Percentiles rank a stretch among this genome's conserved stretches.
Conservation (phyloP, 2,329 filamentous ascomycete genomes). For the Teratosphaeria nubilosa region DNA sequence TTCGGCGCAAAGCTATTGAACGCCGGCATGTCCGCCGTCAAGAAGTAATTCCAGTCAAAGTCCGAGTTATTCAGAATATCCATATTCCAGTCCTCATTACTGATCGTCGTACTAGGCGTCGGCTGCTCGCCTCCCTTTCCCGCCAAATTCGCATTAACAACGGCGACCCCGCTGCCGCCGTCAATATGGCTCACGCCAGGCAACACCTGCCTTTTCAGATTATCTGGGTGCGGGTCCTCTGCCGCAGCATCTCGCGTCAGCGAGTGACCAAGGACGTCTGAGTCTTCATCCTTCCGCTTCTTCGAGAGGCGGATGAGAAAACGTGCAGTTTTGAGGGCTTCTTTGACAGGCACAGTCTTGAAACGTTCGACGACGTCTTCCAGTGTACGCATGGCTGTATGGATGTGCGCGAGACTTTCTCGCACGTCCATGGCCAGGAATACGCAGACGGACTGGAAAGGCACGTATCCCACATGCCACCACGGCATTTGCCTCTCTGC, state of each 20-base stretch:
- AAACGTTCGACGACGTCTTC: constrained; percentile 23
- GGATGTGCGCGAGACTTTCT: constrained; percentile 38
- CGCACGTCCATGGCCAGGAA: constrained; percentile 46
- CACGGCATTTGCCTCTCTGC: constrained; percentile 39
- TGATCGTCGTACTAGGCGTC: constrained; percentile 14
- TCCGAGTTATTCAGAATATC: constrained; percentile 22
- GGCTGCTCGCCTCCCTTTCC: not conserved
- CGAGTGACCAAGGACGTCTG: constrained; percentile 23
- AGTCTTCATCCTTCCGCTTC: constrained; percentile 38
- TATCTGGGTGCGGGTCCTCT: constrained; percentile 11
- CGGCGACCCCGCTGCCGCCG: not conserved
- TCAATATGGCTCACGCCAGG: not conserved
- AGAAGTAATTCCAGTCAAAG: constrained; percentile 25
- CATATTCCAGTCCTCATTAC: constrained; percentile 24
- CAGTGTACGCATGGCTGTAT: constrained; percentile 38
- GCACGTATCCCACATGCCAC: constrained; percentile 52
- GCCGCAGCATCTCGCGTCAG: constrained; percentile 12
- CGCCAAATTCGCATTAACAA: not conserved
- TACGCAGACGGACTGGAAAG: constrained; percentile 49
- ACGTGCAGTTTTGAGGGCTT: constrained; percentile 46
- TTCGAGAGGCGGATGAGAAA: constrained; percentile 45
- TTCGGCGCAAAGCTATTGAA: constrained; percentile 24
- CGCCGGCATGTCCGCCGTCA: constrained; percentile 22
- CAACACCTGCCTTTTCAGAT: not conserved
- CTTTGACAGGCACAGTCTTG: constrained; percentile 31